Conservation (phyloP, 768 basidiomycete species). For the Suillus lakei region DNA sequence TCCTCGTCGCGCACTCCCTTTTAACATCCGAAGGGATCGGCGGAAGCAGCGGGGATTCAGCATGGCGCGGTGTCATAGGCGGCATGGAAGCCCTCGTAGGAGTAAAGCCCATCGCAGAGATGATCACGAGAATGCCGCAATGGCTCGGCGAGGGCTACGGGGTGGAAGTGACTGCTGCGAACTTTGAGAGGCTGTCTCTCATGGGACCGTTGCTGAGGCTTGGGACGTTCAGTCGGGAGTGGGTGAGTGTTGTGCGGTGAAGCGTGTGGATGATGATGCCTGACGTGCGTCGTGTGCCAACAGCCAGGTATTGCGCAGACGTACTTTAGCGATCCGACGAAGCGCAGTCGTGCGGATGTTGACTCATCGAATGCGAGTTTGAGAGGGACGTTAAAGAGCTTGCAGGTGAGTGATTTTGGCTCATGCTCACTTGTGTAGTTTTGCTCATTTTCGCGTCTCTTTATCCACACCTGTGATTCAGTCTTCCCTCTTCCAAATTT, state of each 20-base stretch:
- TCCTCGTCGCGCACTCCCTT: slow-evolving; percentile 65
- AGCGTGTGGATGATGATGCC: background rate
- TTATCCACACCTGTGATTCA: slow-evolving; percentile 23
- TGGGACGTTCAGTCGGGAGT: slow-evolving; percentile 87
- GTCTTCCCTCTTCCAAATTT: slow-evolving; percentile 81
- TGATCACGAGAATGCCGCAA: slow-evolving; percentile 76
- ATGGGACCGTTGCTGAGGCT: slow-evolving; percentile 86
- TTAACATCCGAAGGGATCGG: slow-evolving; percentile 69
- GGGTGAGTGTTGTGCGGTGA: slow-evolving; percentile 53
- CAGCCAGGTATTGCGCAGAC: slow-evolving; percentile 77
- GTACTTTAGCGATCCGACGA: slow-evolving; percentile 89
- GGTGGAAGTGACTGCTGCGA: slow-evolving; percentile 54
- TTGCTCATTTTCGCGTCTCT: background rate
- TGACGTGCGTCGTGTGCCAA: background rate
- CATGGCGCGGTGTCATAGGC: slow-evolving; percentile 86
- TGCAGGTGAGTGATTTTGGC: slow-evolving; percentile 61
- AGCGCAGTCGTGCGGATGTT: slow-evolving; percentile 71
- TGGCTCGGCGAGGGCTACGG: slow-evolving; percentile 80
- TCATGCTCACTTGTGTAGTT: background rate
- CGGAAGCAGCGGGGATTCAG: slow-evolving; percentile 63
- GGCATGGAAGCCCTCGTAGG: slow-evolving; percentile 82
- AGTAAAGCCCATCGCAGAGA: slow-evolving; percentile 80
- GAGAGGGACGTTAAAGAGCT: slow-evolving; percentile 80
- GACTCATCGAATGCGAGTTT: slow-evolving; percentile 86
- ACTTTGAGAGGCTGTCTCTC: slow-evolving; percentile 69